These are phyloP conservation scores for Claviceps sp. DNA, from an alignment of 2,329 filamentous ascomycete species.

Conservation along the genomic window DNA sequence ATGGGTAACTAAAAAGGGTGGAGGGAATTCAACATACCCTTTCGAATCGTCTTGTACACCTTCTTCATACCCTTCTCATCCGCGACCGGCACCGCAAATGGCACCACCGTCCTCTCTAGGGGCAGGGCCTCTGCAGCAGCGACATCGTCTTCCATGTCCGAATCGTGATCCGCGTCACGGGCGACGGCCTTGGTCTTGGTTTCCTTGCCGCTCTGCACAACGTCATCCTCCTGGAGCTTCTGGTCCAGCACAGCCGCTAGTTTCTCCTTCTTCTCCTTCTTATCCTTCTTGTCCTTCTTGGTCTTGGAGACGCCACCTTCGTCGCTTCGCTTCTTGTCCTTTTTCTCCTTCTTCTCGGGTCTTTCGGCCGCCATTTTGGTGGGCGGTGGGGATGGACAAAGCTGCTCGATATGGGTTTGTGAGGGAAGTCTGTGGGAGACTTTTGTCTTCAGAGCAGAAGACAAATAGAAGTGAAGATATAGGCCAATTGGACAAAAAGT, in stretches of 20 bases:
- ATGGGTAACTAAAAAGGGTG: conserved; percentile 1
- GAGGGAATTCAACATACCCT: conserved; percentile 30
- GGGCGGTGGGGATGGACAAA: neutral
- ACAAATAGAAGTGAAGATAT: neutral
- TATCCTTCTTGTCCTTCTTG: conserved; percentile 49
- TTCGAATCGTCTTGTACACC: conserved; percentile 42
- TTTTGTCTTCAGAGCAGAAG: neutral
- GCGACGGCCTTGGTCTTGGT: conserved; percentile 19
- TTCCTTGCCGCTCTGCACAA: conserved; percentile 23
- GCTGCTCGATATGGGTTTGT: neutral
- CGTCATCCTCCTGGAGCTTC: conserved; percentile 44
- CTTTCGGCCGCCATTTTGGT: conserved; percentile 33
- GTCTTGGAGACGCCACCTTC: conserved; percentile 38
- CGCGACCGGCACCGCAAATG: conserved; percentile 70
- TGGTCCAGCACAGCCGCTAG: conserved; percentile 51
- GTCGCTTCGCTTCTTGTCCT: conserved; percentile 47
- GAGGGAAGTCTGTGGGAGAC: neutral
- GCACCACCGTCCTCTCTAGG: conserved; percentile 51
- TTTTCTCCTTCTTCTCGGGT: conserved; percentile 40
- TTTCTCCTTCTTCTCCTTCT: conserved; percentile 66
- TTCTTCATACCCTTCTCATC: conserved; percentile 63
- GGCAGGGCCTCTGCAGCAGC: conserved; percentile 23
- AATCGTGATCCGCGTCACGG: conserved; percentile 28
- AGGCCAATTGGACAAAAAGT: too few species aligned
- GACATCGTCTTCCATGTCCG: conserved; percentile 32